phyloP scores from a whole-genome alignment of 2,329 filamentous ascomycete species.

The Volutella citrinella region DNA sequence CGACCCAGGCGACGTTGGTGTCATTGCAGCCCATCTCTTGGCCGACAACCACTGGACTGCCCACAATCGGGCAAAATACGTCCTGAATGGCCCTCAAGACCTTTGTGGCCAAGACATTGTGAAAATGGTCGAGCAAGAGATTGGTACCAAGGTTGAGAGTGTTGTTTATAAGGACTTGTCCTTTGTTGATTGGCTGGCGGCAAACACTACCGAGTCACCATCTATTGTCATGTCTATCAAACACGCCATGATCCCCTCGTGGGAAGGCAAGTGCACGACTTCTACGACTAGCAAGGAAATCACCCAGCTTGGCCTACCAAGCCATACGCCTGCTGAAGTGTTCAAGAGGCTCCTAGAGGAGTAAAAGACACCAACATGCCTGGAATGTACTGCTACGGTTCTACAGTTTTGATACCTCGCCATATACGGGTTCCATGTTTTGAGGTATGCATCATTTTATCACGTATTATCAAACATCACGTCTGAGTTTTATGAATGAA shows the following conservation, averaged over 20 bases:
- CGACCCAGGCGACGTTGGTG: conserved; percentile 32
- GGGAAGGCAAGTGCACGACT: conserved; percentile 31
- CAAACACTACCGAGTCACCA: conserved; percentile 15
- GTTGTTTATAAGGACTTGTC: conserved; percentile 30
- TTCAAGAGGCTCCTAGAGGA: conserved; percentile 13
- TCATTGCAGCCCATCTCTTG: conserved; percentile 34
- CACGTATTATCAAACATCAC: too few species aligned
- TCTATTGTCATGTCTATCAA: conserved; percentile 29
- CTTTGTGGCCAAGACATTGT: conserved; percentile 34
- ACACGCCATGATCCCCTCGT: conserved; percentile 17
- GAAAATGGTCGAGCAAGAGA: conserved; percentile 31
- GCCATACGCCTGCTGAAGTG: conserved; percentile 20
- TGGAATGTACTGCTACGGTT: too few species aligned
- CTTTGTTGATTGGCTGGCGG: conserved; percentile 24
- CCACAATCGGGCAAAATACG: conserved; percentile 33
- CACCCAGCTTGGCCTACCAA: conserved; percentile 27
- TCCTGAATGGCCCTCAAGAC: conserved; percentile 38
- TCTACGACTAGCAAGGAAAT: conserved; percentile 27
- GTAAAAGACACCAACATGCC: too few species aligned
- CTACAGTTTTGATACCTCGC: too few species aligned
- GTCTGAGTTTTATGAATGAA: too few species aligned
- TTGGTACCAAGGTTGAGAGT: conserved; percentile 21
- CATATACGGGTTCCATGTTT: too few species aligned
- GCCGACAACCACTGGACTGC: conserved; percentile 21
- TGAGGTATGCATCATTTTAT: too few species aligned